These are phyloP conservation scores for Adiantum capillusveneris DNA, from an alignment of 75 land plant genomes.

Conservation along the genomic window DNA sequence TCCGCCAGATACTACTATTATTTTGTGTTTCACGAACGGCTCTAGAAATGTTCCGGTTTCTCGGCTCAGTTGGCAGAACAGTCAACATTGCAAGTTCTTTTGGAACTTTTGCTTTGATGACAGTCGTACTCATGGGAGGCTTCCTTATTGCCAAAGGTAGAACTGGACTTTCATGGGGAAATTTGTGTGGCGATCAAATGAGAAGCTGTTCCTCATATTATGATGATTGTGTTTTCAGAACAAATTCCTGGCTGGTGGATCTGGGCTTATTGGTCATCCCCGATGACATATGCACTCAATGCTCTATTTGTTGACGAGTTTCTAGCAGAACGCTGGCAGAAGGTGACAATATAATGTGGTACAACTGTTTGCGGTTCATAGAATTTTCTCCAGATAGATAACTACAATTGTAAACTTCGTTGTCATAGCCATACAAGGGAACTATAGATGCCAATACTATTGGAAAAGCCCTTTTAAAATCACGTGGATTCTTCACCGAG, in stretches of 20 bases:
- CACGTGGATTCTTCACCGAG: constrained; percentile 27
- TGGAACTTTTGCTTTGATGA: constrained; percentile 37
- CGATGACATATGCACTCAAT: constrained; percentile 28
- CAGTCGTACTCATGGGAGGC: constrained; percentile 29
- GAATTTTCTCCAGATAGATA: too few relatives aligned
- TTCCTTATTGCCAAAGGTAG: constrained; percentile 28
- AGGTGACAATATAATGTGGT: too few relatives aligned
- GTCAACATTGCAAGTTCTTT: constrained; percentile 72
- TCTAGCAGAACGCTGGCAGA: constrained; percentile 18
- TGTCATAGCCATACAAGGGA: constrained; percentile 35
- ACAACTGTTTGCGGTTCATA: too few relatives aligned
- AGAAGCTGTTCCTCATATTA: neutral
- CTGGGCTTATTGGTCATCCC: constrained; percentile 34
- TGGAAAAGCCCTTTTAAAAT: constrained; percentile 30
- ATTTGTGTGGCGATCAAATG: neutral
- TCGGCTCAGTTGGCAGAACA: constrained; percentile 55
- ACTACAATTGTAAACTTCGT: neutral
- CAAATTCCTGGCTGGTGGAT: constrained; percentile 28
- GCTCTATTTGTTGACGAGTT: constrained; percentile 30
- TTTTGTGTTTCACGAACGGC: constrained; percentile 57
- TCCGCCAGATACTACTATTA: constrained; percentile 59
- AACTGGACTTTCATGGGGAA: neutral
- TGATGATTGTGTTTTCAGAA: neutral
- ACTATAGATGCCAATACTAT: constrained; percentile 29
- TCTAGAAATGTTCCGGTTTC: constrained; percentile 52